phyloP scores from a whole-genome alignment of 2,329 filamentous ascomycete species.

The Sporothrix euskadiensis region DNA sequence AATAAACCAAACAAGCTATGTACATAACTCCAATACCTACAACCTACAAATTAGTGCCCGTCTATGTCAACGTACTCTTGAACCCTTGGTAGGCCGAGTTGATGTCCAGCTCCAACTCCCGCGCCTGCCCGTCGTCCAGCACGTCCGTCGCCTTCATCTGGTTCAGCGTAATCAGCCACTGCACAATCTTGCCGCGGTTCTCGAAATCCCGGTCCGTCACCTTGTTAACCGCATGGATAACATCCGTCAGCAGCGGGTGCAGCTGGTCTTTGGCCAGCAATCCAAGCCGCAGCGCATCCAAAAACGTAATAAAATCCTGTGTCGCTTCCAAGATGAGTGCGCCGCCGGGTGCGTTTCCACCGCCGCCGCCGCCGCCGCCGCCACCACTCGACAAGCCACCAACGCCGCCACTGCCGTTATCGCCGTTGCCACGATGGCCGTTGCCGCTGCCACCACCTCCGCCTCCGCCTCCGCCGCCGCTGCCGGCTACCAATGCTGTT shows the following conservation, averaged over 20 bases:
- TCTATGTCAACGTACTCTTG: slow-evolving; percentile 70
- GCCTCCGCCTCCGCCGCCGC: slow-evolving; percentile 45
- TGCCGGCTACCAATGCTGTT: slow-evolving; percentile 62
- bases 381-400: slow-evolving; percentile 47
- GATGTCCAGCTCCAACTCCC: slow-evolving; percentile 90
- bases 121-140: slow-evolving; percentile 78
- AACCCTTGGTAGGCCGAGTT: slow-evolving; percentile 94
- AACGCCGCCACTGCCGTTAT: slow-evolving; percentile 47
- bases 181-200: slow-evolving; percentile 92
- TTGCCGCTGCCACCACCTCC: slow-evolving; percentile 47
- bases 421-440: slow-evolving; percentile 44
- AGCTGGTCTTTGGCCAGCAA: slow-evolving; percentile 92
- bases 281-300: slow-evolving; percentile 90
- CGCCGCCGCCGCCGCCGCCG: slow-evolving; percentile 58
- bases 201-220: slow-evolving; percentile 96
- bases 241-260: slow-evolving; percentile 91
- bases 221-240: slow-evolving; percentile 96
- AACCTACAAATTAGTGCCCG: too few species aligned
- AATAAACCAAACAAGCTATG: not conserved
- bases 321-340: slow-evolving; percentile 84
- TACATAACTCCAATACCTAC: slow-evolving; percentile 1
- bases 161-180: slow-evolving; percentile 96
- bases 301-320: slow-evolving; percentile 97
- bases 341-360: slow-evolving; percentile 53
- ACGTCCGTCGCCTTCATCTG: slow-evolving; percentile 97